These are phyloP conservation scores for Ophiostoma himal-ulmi DNA, from an alignment of 2,329 filamentous ascomycete species.

Conservation along the genomic window DNA sequence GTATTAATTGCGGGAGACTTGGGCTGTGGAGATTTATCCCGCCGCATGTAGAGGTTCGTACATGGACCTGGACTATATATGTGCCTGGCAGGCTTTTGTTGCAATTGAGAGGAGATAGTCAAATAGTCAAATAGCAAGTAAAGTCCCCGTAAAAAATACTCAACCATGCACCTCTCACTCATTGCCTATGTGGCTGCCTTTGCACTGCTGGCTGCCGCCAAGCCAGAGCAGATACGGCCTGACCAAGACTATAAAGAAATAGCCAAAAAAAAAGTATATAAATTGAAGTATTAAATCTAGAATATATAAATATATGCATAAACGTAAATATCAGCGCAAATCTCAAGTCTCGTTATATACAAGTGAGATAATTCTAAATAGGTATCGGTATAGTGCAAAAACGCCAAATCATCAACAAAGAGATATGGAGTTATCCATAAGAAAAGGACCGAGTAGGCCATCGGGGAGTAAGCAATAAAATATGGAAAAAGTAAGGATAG, in stretches of 20 bases:
- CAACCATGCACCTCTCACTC: background rate
- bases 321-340: background rate
- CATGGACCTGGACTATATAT: background rate
- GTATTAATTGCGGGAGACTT: background rate
- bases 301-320: background rate
- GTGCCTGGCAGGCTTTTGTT: background rate
- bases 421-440: conserved; percentile 15
- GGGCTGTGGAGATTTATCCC: background rate
- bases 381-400: conserved; percentile 7
- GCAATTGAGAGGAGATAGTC: background rate
- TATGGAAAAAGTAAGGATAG: conserved; percentile 11
- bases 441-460: background rate
- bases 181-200: background rate
- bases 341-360: background rate
- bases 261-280: background rate
- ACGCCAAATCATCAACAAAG: conserved; percentile 9
- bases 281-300: background rate
- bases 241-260: background rate
- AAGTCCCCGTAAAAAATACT: no score
- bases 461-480: background rate
- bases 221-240: background rate
- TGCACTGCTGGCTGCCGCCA: background rate
- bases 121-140: no score
- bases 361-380: conserved; percentile 1
- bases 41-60: background rate